Conservation (phyloP, 148 eudicot genomes). For the Fallopia convolvulus region DNA sequence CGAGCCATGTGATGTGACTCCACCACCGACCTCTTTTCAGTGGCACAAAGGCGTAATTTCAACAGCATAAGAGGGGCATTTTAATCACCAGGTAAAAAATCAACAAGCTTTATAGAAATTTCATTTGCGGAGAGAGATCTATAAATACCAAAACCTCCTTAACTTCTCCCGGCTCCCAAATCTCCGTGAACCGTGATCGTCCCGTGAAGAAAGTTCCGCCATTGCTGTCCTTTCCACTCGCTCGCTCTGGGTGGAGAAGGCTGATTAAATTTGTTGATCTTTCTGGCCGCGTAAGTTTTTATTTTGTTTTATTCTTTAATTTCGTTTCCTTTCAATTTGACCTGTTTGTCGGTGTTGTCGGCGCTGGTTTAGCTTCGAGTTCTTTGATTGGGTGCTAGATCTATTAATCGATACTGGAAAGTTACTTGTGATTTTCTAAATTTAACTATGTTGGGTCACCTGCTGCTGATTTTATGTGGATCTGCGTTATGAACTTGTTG, state of each 20-base stretch:
- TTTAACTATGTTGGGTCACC: neutral
- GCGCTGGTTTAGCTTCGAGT: neutral
- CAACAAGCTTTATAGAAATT: neutral
- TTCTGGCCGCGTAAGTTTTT: neutral
- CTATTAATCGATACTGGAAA: neutral
- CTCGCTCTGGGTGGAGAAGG: neutral
- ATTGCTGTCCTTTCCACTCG: constrained; percentile 4
- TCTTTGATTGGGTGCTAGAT: neutral
- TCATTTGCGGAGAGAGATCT: constrained; percentile 2
- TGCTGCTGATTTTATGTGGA: neutral
- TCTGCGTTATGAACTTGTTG: neutral
- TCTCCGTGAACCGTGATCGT: neutral
- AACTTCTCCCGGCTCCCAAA: constrained; percentile 11
- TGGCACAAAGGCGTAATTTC: neutral
- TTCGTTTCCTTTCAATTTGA: neutral
- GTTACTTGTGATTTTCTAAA: neutral
- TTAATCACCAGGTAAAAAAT: neutral
- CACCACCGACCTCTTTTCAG: constrained; percentile 8
- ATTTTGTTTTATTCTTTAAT: neutral
- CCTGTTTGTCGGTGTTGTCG: neutral
- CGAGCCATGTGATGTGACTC: neutral
- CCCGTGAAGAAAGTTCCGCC: constrained; percentile 1
- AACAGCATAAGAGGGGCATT: neutral
- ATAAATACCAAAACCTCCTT: neutral
- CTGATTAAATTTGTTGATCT: neutral